Evolutionary conservation across 768 basidiomycete genomes (phyloP), one percentile per base, ranked within the genome.

Genomic region (Suillus weaverae): DNA sequence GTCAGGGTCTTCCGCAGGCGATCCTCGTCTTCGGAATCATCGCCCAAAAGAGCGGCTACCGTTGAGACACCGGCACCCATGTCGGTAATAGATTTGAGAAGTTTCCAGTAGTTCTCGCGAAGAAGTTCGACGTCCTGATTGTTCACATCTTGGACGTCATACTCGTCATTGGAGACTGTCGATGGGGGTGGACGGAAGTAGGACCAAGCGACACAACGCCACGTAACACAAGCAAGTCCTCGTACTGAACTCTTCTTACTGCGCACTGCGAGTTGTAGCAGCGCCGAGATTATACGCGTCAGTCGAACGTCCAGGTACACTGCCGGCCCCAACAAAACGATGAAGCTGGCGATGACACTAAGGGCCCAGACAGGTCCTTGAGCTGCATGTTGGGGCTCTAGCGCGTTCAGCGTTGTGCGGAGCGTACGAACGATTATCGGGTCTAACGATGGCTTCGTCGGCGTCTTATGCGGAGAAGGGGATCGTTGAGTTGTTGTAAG

Each of bases 321-420:
- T 4, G 77, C 77, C 3, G 88, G 82, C 1, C 89, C 85, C 3
- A 91, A 80, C n/a, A 94, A 78, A 44, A 89, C 85, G 54, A 91
- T 80, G 60, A 93, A 76, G 65, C 82, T 81, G 0, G 88, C 86
- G 2, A 92, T 77, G 38, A 92, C 88, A 65, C 83, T 84, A 61
- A 91, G 78, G 5, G 84, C 88, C 92, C 92, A 94, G 1, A 89
- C 86, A 10, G 92, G 91, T 1, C 91, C 90, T 70, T 92, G 88
- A 1, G 90, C 89, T 9, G 84, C 83, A 66, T 88, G 83, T 7
- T 76, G 73, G 2, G 87, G 87, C 7, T 89, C 87, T 4, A 78
- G 73, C 1, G 83, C 79, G 18, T 75, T 75, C 54, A 93, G 77
- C 1, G 88, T 89, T 1, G 85, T 85, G 33, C 89, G 85, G 6